Base-by-base conservation (phyloP, 441 rosid species). In the Kokia cookei region DNA sequence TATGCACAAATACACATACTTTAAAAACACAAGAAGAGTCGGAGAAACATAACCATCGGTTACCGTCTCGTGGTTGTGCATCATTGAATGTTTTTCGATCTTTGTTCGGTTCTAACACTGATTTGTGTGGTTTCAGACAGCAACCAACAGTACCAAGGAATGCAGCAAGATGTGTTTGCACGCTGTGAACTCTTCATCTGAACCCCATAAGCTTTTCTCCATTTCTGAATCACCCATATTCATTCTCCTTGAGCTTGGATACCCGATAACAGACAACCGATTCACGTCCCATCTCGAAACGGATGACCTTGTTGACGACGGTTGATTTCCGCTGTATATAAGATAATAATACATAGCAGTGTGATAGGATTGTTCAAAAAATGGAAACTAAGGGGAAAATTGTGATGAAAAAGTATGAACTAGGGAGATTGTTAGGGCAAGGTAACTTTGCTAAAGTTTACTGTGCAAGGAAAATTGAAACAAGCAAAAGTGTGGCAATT, bases 361-460 rank as follows among this genome's bases (percentile, higher is more conserved):
- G 15, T 68, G 32, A 17, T 62, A 73, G 71, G 69, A 19, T 65
- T 72, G 7, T 62, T 63, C 51, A 22, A 32, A 54, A 55, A 65
- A 90, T 90, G 98, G 97, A 92, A 50, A 81, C 73, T 63, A 90
- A 84, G 53, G 97, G 93, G 48, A 74, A 78, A 37, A 81, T 88
- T 29, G 74, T 93, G 78, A 84, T 93, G 98, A 86, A 84, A 17
- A 89, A 85, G 79, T 90, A 92, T 71, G 98, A 93, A 75, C 71
- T 93, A n/a, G 97, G 98, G 17, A 88, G 68, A 82, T 75, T 90
- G 60, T 79, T 93, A 75, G 96, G 96, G 37, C 96, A 91, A 73
- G 98, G 96, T 65, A 90, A 93, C n/a, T 93, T 91, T 77, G 97
- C 95, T 0, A 88, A 86, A 83, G 97, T 91, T 1, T 86, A 90